These are phyloP conservation scores for Scopulariopsis brevicaulis DNA, from an alignment of 2,329 filamentous ascomycete species.

Conservation along the genomic window DNA sequence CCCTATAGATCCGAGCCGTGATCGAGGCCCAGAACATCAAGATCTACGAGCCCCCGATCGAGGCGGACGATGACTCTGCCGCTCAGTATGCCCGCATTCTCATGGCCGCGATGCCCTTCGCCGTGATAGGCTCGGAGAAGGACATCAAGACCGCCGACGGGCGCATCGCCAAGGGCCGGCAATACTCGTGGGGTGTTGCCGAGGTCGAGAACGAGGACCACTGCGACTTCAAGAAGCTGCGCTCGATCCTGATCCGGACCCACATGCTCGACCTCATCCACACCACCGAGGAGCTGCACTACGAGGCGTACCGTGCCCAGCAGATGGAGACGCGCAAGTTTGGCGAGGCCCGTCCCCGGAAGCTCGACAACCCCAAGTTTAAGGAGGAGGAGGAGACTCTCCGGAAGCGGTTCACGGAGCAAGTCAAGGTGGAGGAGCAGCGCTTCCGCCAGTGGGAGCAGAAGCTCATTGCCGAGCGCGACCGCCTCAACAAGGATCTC, in stretches of 20 bases:
- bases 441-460: slow-evolving; percentile 99
- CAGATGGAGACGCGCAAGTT: slow-evolving; percentile 99
- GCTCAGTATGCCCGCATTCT: slow-evolving; percentile 89
- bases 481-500: slow-evolving; percentile 98
- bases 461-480: slow-evolving; percentile 97
- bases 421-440: slow-evolving; percentile 99
- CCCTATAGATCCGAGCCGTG: slow-evolving; percentile 70
- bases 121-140: slow-evolving; percentile 98
- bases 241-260: slow-evolving; percentile 94
- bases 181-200: slow-evolving; percentile 98
- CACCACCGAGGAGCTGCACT: slow-evolving; percentile 98
- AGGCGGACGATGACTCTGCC: slow-evolving; percentile 96
- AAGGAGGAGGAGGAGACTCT: slow-evolving; percentile 99
- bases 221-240: slow-evolving; percentile 99
- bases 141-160: slow-evolving; percentile 95
- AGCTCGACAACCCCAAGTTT: slow-evolving; percentile 99
- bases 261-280: slow-evolving; percentile 99
- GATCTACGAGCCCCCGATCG: slow-evolving; percentile 95
- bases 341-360: slow-evolving; percentile 90
- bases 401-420: slow-evolving; percentile 97
- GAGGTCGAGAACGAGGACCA: slow-evolving; percentile 99
- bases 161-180: slow-evolving; percentile 95
- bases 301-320: slow-evolving; percentile 96
- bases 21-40: slow-evolving; percentile 99
- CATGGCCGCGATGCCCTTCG: slow-evolving; percentile 96